A percentile compares a stretch with the other conserved stretches of the same genome.
Evolutionary conservation across 1,284 basidiomycete species (phyloP).

Genomic region (Trametes sp.): DNA sequence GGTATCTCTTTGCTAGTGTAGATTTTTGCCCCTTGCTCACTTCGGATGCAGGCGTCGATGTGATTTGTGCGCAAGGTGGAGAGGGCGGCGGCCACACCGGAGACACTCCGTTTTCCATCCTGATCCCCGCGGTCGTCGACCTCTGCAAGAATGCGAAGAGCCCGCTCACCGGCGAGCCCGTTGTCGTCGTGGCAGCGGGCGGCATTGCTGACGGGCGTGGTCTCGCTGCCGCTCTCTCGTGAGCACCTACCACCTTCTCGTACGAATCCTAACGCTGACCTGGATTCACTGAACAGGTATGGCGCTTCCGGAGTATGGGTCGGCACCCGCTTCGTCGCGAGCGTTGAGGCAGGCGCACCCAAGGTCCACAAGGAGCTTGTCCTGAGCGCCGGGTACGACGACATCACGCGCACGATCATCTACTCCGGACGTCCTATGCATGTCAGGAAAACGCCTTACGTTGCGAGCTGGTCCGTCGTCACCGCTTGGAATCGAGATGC

Average conservation of each 20-base stretch:
- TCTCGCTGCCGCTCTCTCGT: slow-evolving; percentile 81
- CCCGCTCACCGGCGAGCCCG: slow-evolving; percentile 79
- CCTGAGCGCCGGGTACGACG: slow-evolving; percentile 73
- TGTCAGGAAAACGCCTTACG: slow-evolving; percentile 81
- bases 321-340: slow-evolving; percentile 91
- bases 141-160: slow-evolving; percentile 68
- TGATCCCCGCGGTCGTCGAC: slow-evolving; percentile 84
- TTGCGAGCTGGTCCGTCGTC: slow-evolving; percentile 63
- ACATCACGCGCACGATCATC: slow-evolving; percentile 75
- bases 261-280: not conserved
- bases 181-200: slow-evolving; percentile 84
- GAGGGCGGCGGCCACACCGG: slow-evolving; percentile 85
- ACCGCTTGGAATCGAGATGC: too few relatives aligned
- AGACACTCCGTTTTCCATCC: slow-evolving; percentile 77
- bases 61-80: slow-evolving; percentile 86
- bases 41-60: slow-evolving; percentile 72
- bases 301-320: slow-evolving; percentile 90
- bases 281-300: slow-evolving; percentile 42
- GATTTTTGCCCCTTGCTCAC: too few relatives aligned
- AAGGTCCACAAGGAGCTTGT: slow-evolving; percentile 81
- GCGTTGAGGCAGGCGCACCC: slow-evolving; percentile 82
- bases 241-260: slow-evolving; percentile 33
- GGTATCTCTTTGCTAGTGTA: slow-evolving; percentile 53
- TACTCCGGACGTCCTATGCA: slow-evolving; percentile 88
- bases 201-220: slow-evolving; percentile 87